phyloP scores from a whole-genome alignment of 768 basidiomycete genomes.

The Suillus clintonianus region DNA sequence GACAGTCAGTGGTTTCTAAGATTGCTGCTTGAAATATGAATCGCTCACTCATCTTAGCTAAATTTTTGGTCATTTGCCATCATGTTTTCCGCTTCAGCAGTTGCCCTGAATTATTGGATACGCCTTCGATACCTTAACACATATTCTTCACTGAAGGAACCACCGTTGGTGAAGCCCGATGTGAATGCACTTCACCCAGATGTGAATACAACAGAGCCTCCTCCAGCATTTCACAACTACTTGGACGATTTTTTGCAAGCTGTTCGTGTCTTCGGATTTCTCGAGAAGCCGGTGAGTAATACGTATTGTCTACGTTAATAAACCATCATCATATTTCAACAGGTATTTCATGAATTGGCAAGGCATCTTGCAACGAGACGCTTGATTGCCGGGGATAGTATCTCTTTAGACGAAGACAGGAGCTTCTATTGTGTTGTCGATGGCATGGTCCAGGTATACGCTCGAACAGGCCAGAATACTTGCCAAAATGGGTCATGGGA shows the following conservation, averaged over 20 bases:
- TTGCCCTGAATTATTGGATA: constrained; percentile 81
- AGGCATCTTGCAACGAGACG: constrained; percentile 93
- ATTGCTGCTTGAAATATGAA: constrained; percentile 4
- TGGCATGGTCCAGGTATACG: constrained; percentile 94
- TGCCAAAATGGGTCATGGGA: constrained; percentile 67
- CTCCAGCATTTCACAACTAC: constrained; percentile 90
- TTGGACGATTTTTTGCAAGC: constrained; percentile 97
- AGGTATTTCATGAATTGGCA: constrained; percentile 97
- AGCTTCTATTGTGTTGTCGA: constrained; percentile 99
- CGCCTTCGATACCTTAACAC: constrained; percentile 79
- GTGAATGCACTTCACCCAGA: constrained; percentile 90
- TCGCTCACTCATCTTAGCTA: constrained; percentile 48
- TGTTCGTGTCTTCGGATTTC: constrained; percentile 94
- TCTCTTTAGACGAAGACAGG: constrained; percentile 88
- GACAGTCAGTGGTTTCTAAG: constrained; percentile 52
- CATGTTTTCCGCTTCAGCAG: constrained; percentile 65
- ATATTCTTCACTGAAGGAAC: constrained; percentile 77
- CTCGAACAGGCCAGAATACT: constrained; percentile 59
- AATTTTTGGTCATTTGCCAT: constrained; percentile 91
- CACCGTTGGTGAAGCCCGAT: constrained; percentile 79
- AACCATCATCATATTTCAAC: neutral
- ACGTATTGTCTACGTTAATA: neutral
- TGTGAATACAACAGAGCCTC: constrained; percentile 73
- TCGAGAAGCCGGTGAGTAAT: constrained; percentile 85
- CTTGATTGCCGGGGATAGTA: constrained; percentile 93